Conservation (phyloP, 2,329 filamentous ascomycete genomes). For the Alternaria hordeiaustralica region DNA sequence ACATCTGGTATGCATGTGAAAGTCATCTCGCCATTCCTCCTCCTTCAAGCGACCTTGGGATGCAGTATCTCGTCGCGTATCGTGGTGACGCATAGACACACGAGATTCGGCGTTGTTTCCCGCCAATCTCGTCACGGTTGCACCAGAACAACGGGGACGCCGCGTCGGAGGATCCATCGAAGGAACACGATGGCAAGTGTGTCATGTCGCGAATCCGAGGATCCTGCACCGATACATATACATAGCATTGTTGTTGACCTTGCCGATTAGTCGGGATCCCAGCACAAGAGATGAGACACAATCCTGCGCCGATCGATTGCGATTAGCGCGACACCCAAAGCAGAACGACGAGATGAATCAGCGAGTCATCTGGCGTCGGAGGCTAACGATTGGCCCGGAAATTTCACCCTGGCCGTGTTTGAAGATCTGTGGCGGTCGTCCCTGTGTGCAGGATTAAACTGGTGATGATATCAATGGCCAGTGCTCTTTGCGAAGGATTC, state of each 20-base stretch:
- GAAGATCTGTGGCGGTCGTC: background rate
- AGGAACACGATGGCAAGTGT: constrained; percentile 1
- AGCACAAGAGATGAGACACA: constrained; percentile 2
- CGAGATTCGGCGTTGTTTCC: background rate
- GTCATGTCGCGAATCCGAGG: background rate
- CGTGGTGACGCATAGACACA: background rate
- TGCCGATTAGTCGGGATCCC: background rate
- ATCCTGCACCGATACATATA: background rate
- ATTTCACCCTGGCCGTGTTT: background rate
- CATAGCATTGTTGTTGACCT: background rate
- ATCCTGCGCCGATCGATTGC: constrained; percentile 2
- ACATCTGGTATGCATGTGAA: background rate
- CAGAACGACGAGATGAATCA: background rate
- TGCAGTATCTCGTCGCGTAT: background rate
- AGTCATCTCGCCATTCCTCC: background rate
- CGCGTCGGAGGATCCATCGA: background rate
- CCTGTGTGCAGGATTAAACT: background rate
- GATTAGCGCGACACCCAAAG: background rate
- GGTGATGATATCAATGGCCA: background rate
- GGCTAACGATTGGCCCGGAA: constrained; percentile 2
- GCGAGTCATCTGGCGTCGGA: background rate
- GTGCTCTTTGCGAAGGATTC: background rate
- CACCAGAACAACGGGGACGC: background rate
- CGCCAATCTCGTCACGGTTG: background rate
- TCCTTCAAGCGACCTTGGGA: background rate